Evolutionary conservation across 2,329 filamentous ascomycete genomes (phyloP).

Genomic region (Talaromyces sp.): DNA sequence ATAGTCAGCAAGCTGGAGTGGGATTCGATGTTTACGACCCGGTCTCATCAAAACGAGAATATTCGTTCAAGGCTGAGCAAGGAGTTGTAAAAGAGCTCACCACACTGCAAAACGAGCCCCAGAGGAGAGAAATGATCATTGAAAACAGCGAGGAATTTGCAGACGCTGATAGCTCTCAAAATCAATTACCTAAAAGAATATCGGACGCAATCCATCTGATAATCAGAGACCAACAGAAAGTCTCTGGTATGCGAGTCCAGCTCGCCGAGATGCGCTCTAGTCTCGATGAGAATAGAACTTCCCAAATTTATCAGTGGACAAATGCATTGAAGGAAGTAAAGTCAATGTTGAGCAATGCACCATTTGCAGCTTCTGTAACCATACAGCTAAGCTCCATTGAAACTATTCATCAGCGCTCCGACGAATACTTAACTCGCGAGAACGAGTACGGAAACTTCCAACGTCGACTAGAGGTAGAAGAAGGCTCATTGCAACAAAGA

Average conservation of each 20-base stretch:
- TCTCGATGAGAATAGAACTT: neutral
- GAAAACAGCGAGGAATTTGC: neutral
- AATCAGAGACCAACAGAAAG: conserved; percentile 4
- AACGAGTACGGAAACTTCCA: conserved; percentile 23
- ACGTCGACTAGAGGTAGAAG: conserved; percentile 24
- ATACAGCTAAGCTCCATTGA: conserved; percentile 20
- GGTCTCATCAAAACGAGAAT: neutral
- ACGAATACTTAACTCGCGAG: conserved; percentile 24
- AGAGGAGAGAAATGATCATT: neutral
- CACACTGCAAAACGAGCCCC: neutral
- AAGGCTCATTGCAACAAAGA: conserved; percentile 21
- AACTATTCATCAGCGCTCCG: conserved; percentile 13
- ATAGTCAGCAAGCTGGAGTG: neutral
- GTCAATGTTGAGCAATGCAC: neutral
- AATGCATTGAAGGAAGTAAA: neutral
- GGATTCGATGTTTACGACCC: neutral
- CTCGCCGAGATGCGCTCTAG: conserved; percentile 1
- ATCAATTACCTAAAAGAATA: neutral
- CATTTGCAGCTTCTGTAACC: neutral
- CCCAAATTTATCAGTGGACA: neutral
- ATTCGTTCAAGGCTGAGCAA: neutral
- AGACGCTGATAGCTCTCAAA: conserved; percentile 1
- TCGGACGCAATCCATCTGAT: neutral
- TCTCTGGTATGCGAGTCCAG: conserved; percentile 7
- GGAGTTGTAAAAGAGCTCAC: neutral